phyloP scores from a whole-genome alignment of 2,329 filamentous ascomycete genomes.

The Fusarium succisae region DNA sequence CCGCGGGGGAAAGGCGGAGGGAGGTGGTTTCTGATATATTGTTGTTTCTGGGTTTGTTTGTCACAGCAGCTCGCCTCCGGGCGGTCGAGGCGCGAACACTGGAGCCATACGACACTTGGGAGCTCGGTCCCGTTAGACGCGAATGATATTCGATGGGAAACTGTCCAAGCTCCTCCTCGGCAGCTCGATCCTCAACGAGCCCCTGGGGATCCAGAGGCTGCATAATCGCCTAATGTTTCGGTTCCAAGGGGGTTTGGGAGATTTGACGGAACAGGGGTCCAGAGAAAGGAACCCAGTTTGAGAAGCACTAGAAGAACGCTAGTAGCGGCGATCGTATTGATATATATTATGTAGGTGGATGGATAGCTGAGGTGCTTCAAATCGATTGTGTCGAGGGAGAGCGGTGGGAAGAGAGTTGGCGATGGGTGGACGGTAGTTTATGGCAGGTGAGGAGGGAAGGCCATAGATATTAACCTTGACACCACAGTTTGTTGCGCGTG shows the following conservation, averaged over 20 bases:
- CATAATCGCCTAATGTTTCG: conserved; percentile 45
- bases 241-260: conserved; percentile 37
- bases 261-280: conserved; percentile 36
- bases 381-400: conserved; percentile 2
- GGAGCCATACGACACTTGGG: conserved; percentile 34
- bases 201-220: conserved; percentile 40
- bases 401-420: neutral
- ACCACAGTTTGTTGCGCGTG: conserved; percentile 28
- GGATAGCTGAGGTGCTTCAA: neutral
- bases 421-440: conserved; percentile 6
- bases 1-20: conserved; percentile 28
- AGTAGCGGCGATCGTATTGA: conserved; percentile 18
- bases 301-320: conserved; percentile 25
- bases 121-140: conserved; percentile 29
- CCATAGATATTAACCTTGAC: conserved; percentile 4
- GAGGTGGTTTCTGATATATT: conserved; percentile 34
- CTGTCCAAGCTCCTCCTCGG: conserved; percentile 25
- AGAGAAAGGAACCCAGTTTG: conserved; percentile 30
- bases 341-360: neutral
- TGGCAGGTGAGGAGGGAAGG: neutral
- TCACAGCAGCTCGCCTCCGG: conserved; percentile 25
- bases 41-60: conserved; percentile 31
- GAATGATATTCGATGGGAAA: conserved; percentile 38
- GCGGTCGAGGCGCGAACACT: conserved; percentile 31
- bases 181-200: conserved; percentile 29